Conservation (phyloP, 2,329 filamentous ascomycete species). For the Sphaerulina populicola region DNA sequence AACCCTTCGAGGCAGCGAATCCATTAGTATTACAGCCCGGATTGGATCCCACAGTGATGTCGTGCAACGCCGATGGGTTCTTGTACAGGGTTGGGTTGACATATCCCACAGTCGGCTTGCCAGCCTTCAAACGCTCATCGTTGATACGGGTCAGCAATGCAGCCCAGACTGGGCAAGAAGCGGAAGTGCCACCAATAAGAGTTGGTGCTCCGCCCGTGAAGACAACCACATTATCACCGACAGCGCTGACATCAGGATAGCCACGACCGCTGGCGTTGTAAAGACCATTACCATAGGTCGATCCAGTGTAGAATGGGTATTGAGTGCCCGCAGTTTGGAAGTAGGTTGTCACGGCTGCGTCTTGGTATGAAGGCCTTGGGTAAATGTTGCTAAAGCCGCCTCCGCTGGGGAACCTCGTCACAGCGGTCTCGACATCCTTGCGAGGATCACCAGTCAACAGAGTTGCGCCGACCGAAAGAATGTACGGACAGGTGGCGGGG, state of each 20-base stretch:
- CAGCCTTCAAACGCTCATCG: constrained; percentile 24
- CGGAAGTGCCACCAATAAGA: constrained; percentile 26
- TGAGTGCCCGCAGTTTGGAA: constrained; percentile 23
- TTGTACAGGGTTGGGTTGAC: constrained; percentile 35
- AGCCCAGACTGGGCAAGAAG: constrained; percentile 24
- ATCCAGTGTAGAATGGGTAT: constrained; percentile 35
- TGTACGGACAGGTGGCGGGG: constrained; percentile 31
- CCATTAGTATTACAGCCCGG: constrained; percentile 29
- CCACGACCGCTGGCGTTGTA: constrained; percentile 24
- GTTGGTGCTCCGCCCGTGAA: constrained; percentile 19
- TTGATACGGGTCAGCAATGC: constrained; percentile 27
- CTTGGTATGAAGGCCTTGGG: constrained; percentile 33
- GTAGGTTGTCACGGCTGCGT: constrained; percentile 34
- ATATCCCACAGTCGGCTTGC: constrained; percentile 27
- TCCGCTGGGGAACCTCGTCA: constrained; percentile 38
- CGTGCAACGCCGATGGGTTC: constrained; percentile 32
- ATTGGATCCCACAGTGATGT: constrained; percentile 33
- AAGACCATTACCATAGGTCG: constrained; percentile 45
- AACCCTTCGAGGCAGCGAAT: constrained; percentile 23
- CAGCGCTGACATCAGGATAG: constrained; percentile 39
- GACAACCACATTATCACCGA: constrained; percentile 26
- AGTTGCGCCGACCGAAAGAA: constrained; percentile 40
- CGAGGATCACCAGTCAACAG: constrained; percentile 31
- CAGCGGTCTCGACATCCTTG: constrained; percentile 34
- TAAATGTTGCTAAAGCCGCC: constrained; percentile 36